A percentile compares a stretch with the other conserved stretches of the same genome.
Evolutionary conservation across 129 eudicot species (phyloP).

Genomic region (Artemisia annua): DNA sequence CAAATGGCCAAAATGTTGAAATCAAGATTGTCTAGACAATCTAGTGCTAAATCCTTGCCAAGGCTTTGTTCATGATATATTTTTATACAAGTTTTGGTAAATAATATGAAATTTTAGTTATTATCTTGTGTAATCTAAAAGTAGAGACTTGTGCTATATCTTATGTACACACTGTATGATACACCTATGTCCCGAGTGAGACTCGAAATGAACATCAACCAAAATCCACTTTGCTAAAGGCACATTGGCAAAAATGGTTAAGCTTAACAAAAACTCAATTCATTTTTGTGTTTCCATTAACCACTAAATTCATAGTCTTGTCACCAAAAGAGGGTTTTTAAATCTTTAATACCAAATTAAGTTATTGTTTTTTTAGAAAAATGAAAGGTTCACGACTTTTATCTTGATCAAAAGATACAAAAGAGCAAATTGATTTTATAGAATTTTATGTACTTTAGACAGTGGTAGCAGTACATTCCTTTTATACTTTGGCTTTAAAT

Average conservation of each 20-base stretch:
- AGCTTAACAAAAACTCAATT: too few species aligned
- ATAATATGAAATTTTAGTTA: slow-evolving; percentile 19
- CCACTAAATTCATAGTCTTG: too few species aligned
- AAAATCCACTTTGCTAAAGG: too few species aligned
- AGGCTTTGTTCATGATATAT: slow-evolving; percentile 67
- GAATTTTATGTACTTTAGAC: slow-evolving; percentile 11
- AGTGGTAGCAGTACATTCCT: slow-evolving; percentile 23
- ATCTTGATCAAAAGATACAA: not conserved
- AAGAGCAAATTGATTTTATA: not conserved
- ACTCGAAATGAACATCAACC: too few species aligned
- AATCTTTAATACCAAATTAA: too few species aligned
- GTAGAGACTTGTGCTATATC: too few species aligned
- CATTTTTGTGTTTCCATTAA: too few species aligned
- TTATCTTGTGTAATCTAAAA: not conserved
- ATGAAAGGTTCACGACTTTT: not conserved
- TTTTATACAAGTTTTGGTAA: slow-evolving; percentile 21
- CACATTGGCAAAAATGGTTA: too few species aligned
- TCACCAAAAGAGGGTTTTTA: too few species aligned
- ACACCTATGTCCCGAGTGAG: too few species aligned
- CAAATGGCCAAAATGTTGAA: slow-evolving; percentile 79
- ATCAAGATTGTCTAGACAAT: slow-evolving; percentile 56
- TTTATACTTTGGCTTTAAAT: slow-evolving; percentile 11
- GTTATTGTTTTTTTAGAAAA: not conserved
- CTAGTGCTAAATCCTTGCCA: slow-evolving; percentile 66
- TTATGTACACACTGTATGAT: too few species aligned